phyloP scores from a whole-genome alignment of 768 basidiomycete genomes.

The Lactarius hatsudake region DNA sequence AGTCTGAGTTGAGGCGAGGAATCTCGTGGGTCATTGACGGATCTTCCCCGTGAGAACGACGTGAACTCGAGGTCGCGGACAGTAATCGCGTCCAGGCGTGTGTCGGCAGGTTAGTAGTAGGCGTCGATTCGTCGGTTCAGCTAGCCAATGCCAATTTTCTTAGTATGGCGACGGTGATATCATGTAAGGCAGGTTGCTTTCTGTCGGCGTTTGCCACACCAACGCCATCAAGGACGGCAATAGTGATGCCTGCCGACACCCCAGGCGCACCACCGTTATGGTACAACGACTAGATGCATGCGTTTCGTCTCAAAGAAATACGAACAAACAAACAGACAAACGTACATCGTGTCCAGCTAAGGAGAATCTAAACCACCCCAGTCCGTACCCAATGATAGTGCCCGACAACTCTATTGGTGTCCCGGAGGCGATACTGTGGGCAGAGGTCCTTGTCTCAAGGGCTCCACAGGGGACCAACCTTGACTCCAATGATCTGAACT shows the following conservation, averaged over 20 bases:
- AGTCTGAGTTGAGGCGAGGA: not conserved
- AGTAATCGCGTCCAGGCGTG: not conserved
- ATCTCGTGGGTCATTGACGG: not conserved
- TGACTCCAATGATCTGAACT: not conserved
- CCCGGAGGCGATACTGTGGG: slow-evolving; percentile 23
- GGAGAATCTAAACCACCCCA: slow-evolving; percentile 43
- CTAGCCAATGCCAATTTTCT: not conserved
- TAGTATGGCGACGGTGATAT: not conserved
- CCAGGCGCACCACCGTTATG: slow-evolving; percentile 40
- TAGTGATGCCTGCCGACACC: slow-evolving; percentile 32
- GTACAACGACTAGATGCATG: slow-evolving; percentile 33
- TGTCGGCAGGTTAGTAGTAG: not conserved
- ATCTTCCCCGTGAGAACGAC: not conserved
- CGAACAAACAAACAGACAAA: not conserved
- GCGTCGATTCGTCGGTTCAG: not conserved
- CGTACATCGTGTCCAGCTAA: slow-evolving; percentile 43
- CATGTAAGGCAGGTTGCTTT: not conserved
- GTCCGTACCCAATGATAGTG: slow-evolving; percentile 39
- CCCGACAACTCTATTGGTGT: not conserved
- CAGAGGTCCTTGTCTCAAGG: slow-evolving; percentile 35
- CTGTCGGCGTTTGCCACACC: slow-evolving; percentile 35
- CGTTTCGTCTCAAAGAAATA: not conserved
- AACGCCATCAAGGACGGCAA: slow-evolving; percentile 38
- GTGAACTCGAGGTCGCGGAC: not conserved
- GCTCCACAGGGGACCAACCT: slow-evolving; percentile 34